Conservation (phyloP, 2,329 filamentous ascomycete genomes). For the Plectosphaerella cucumerina region DNA sequence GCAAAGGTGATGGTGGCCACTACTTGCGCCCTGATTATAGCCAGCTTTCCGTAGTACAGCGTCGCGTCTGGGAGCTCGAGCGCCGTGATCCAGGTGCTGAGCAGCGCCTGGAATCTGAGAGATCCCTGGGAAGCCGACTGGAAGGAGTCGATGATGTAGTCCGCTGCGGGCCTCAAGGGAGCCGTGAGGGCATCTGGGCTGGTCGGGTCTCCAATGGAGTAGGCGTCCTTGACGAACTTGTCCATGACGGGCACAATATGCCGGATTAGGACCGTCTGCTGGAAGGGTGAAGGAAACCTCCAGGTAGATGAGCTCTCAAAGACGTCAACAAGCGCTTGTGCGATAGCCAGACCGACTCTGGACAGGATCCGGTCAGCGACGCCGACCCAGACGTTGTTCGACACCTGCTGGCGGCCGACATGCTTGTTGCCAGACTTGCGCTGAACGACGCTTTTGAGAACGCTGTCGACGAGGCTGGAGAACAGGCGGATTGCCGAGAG, state of each 20-base stretch:
- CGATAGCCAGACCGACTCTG: conserved; percentile 67
- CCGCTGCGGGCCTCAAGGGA: conserved; percentile 67
- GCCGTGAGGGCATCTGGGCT: conserved; percentile 44
- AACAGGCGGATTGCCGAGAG: conserved; percentile 71
- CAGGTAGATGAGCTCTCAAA: conserved; percentile 83
- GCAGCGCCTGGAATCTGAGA: conserved; percentile 71
- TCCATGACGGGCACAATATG: conserved; percentile 67
- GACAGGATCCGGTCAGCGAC: conserved; percentile 75
- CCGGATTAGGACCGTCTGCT: conserved; percentile 65
- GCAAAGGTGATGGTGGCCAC: conserved; percentile 61
- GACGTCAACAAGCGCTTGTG: conserved; percentile 73
- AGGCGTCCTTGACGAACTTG: conserved; percentile 66
- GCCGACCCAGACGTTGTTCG: conserved; percentile 58
- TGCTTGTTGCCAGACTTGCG: conserved; percentile 55
- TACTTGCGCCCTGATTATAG: conserved; percentile 59
- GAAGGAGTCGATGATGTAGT: conserved; percentile 73
- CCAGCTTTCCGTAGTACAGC: conserved; percentile 51
- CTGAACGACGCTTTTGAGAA: conserved; percentile 64
- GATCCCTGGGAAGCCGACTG: conserved; percentile 65
- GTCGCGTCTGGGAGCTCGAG: conserved; percentile 58
- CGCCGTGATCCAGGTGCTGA: conserved; percentile 64
- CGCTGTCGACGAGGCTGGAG: conserved; percentile 69
- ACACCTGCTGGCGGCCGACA: conserved; percentile 37
- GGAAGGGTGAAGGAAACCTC: conserved; percentile 68
- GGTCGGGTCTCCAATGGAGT: conserved; percentile 65